Evolutionary conservation across 305 asterid genomes (phyloP), one percentile per base, ranked within the genome.

Genomic region (Fraxinus ornus): DNA sequence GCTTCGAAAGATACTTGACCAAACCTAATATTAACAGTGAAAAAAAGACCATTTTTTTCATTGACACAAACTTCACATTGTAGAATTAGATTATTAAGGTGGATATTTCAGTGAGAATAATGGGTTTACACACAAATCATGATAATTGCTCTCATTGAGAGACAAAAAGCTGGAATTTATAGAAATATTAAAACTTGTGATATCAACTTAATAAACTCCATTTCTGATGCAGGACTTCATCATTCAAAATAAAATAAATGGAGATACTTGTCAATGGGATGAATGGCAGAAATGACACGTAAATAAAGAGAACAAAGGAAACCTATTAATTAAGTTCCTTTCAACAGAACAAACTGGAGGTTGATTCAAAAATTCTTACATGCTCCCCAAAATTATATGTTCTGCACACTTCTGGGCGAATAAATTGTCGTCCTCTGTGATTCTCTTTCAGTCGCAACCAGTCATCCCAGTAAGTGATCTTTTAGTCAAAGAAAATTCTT

Each of bases 401-500:
- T 87, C 99, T 91, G 90, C 99, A 96, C 81, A 96, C 97, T 93
- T 96, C 99, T 28, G 99, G 98, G 73, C 97, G 97, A 85, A 96
- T 89, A 88, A 94, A 96, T 80, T 96, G 99, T 30, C 97, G 87
- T 77, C 98, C 98, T 91, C 76, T 85, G 91, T 86, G 99, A 79
- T 94, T 96, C 86, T 92, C 97, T 87, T 92, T 90, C 84, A 92
- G 91, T 70, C 99, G 90, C 90, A 96, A 80, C 99, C 99, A 96
- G 90, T 96, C 99, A 88, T 96, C 99, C 98, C 99, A 96, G 89
- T 96, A 96, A 90, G 99, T 93, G 87, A 89, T 84, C 85, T 30
- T 70, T 86, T 86, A 84, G 98, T 94, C 91, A 94, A 86, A 92
- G 98, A 87, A 94, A 90, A 87, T 36, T 55, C 87, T 81, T 81